Base-by-base conservation (phyloP, 306 rosid species). In the Vachellia collinsii region DNA sequence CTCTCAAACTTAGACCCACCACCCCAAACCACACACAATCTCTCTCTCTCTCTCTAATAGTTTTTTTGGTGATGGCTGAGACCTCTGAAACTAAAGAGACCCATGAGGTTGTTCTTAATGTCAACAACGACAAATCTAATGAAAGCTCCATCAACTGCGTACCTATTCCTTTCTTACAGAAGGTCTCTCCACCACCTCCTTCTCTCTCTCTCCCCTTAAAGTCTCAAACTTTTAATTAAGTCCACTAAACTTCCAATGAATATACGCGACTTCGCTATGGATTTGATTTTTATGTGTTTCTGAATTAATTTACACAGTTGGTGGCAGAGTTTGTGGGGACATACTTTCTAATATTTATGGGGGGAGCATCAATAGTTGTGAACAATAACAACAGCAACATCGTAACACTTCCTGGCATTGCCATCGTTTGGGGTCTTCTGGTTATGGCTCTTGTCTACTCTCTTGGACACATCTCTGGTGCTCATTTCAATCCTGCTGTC, bases 401-500 rank as follows among this genome's bases (percentile, higher is more conserved):
- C 10, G 85, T 95, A 17, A 91, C 94, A 22, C 74, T 78, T 65
- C 97, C 94, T 0, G 99, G 99, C 61, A 79, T 93, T 11, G 12
- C 92, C 17, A 86, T 92, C 29, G 78, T 36, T 39, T 95, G 99
- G 99, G 99, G 99, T 2, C 72, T 93, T 13, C 84, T 51, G 41
- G 93, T 92, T 38, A 77, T 82, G 85, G 98, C 90, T 0, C 59
- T 91, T 80, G 62, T 92, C 62, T 94, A 94, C 82, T 82, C 97
- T 7, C 81, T 94, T 46, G 99, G 97, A 8, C 99, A 94, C 11
- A 89, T 94, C 58, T 94, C 99, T 4, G 97, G 99, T 54, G 99
- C 93, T 22, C 99, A 95, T 82, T 88, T 95, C 59, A 93, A 93
- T 36, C 99, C 99, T 38, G 97, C 99, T 1, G 94, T 95, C 58